Evolutionary conservation across 352 stramenopile species (phyloP), one percentile per base, ranked within the genome.

Genomic region (Phytophthora tentaculata): DNA sequence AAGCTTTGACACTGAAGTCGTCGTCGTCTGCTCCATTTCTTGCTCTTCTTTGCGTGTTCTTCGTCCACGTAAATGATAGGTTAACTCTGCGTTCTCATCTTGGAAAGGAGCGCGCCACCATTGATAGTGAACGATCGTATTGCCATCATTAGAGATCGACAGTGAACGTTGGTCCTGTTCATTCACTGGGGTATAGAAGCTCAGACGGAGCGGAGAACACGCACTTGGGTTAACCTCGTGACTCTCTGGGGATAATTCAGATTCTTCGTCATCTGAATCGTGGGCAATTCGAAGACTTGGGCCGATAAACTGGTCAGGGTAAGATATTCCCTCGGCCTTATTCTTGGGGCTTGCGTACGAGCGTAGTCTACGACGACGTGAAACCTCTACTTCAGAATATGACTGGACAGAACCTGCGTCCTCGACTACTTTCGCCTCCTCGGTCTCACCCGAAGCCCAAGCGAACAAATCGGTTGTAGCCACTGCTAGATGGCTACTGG

Each of bases 401-500:
- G 22, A 23, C 56, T 22, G 32, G 45, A 54, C 26, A 20, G 56
- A 64, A 16, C 13, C 41, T 51, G 39, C 37, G 32, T 67, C 49
- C 26, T 70, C 47, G 12, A 10, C 35, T 16, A 16, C 32, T 39
- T 7, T 63, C 57, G 13, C 23, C 24, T 51, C 59, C 50, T 41
- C 51, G 52, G 53, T 64, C 2, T 32, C 45, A 23, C 41, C 64
- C 5, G 74, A 71, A 24, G 85, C 87, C 87, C 87, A 95, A 24
- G 87, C 77, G 52, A 93, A 94, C 26, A 95, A 62, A 53, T 94
- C 85, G 3, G 61, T 45, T 2, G 85, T 91, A 16, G 74, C 74
- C 3, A 94, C 80, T 19, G 72, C 72, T 22, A 94, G 50, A 9
- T 80, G 69, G n/a, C 77, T 79, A 51, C 74, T 81, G 5, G 73